phyloP scores from a whole-genome alignment of 495 filamentous ascomycete genomes.

The Opeltia flavorubescens region DNA sequence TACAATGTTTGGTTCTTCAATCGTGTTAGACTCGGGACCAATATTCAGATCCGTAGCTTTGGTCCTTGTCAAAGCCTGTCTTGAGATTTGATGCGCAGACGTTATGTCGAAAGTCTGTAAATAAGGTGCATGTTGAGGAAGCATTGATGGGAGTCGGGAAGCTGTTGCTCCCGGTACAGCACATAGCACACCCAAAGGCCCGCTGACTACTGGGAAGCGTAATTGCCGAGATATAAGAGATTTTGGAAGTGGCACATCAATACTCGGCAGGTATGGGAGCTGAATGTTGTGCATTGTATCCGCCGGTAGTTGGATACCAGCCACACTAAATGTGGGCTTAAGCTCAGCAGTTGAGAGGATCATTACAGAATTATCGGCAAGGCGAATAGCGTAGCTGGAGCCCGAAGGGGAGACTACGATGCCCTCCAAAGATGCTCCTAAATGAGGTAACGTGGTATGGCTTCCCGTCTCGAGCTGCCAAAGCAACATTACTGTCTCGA shows the following conservation, averaged over 20 bases:
- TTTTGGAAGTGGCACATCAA: slow-evolving; percentile 1
- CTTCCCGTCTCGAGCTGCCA: slow-evolving; percentile 87
- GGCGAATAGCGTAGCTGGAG: slow-evolving; percentile 62
- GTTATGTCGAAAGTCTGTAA: slow-evolving; percentile 76
- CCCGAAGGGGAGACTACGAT: slow-evolving; percentile 69
- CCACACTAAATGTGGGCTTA: slow-evolving; percentile 61
- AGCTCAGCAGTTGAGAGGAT: slow-evolving; percentile 81
- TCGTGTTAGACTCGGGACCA: slow-evolving; percentile 48
- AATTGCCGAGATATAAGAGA: neutral
- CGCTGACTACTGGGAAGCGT: slow-evolving; percentile 39
- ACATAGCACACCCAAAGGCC: slow-evolving; percentile 45
- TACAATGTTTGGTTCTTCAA: slow-evolving; percentile 61
- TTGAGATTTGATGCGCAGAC: slow-evolving; percentile 54
- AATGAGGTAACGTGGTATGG: slow-evolving; percentile 71
- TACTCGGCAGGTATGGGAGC: slow-evolving; percentile 9
- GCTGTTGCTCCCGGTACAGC: slow-evolving; percentile 38
- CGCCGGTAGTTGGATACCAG: slow-evolving; percentile 56
- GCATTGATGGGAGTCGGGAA: slow-evolving; percentile 22
- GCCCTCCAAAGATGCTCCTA: slow-evolving; percentile 68
- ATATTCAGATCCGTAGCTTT: slow-evolving; percentile 69
- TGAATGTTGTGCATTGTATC: slow-evolving; percentile 7
- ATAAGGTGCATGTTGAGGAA: slow-evolving; percentile 32
- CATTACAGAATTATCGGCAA: slow-evolving; percentile 84
- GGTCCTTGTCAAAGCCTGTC: slow-evolving; percentile 77
- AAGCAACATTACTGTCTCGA: slow-evolving; percentile 79